Evolutionary conservation across 1,139 yeast species (phyloP).

Genomic region (Scheffersomyces titani): DNA sequence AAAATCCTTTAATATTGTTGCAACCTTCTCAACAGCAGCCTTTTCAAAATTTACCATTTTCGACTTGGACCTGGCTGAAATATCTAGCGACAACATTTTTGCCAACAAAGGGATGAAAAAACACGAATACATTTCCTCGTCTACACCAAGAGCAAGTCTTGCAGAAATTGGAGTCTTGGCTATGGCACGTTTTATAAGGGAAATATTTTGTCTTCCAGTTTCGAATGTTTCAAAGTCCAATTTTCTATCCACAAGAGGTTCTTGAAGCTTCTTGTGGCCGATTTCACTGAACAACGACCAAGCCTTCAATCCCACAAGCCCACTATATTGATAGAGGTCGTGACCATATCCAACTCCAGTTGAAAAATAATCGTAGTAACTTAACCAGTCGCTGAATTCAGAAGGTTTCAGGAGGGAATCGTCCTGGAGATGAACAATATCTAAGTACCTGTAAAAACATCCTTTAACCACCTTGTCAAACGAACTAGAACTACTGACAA

Average conservation of each 20-base stretch:
- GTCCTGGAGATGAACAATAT: constrained; percentile 58
- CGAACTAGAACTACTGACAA: constrained; percentile 45
- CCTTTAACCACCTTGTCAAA: constrained; percentile 71
- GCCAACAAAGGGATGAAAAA: constrained; percentile 49
- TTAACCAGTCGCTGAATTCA: constrained; percentile 74
- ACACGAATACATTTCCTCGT: constrained; percentile 29
- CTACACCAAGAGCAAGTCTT: constrained; percentile 31
- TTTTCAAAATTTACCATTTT: constrained; percentile 26
- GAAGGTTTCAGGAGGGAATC: constrained; percentile 63
- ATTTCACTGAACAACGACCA: constrained; percentile 69
- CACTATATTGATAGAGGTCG: constrained; percentile 56
- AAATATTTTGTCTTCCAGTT: constrained; percentile 28
- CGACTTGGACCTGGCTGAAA: constrained; percentile 28
- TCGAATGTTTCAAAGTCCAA: constrained; percentile 47
- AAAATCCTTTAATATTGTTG: constrained; percentile 27
- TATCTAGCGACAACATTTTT: constrained; percentile 43
- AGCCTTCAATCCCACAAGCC: constrained; percentile 62
- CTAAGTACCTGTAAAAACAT: constrained; percentile 66
- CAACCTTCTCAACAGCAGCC: constrained; percentile 27
- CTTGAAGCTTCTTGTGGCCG: constrained; percentile 33
- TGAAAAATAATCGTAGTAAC: constrained; percentile 57
- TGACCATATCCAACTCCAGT: constrained; percentile 25
- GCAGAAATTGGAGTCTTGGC: constrained; percentile 30
- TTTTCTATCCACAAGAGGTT: constrained; percentile 34
- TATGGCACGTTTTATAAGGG: constrained; percentile 24